Base-by-base conservation (phyloP, 345 rosid species). In the Eutrema heterophyllum region DNA sequence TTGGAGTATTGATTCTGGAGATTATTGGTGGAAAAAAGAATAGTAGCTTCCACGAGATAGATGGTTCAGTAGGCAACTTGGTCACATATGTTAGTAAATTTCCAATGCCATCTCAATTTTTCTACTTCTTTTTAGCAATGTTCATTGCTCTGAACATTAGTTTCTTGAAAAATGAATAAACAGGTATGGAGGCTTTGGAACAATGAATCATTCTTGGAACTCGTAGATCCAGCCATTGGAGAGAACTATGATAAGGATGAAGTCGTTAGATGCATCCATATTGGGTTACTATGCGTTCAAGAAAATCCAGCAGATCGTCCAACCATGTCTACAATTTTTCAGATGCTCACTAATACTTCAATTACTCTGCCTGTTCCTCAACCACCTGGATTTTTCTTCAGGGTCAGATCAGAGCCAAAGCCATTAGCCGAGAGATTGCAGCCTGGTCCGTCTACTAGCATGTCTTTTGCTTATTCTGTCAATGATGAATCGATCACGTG, bases 131-230 rank as follows among this genome's bases (percentile, higher is more conserved):
- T 21, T 46, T 11, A 49, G 18, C 6, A 39, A 6, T 71, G 75
- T 49, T 60, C 48, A 59, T 35, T 9, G 21, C 29, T 58, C 11
- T 26, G 9, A 49, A 16, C 21, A 16, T 7, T 4, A 54, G 18
- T 59, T 48, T 57, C n/a, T 70, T 45, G 46, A 27, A 18, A 9
- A 44, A 58, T 12, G 15, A 56, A 4, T 58, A 14, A 44, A n/a
- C 68, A 73, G 76, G 71, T 35, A 0, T 73, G 71, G 76, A 72
- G 76, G 54, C 52, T 72, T 50, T 71, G 75, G 68, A 62, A 48
- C 24, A 63, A 63, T 11, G 27, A 56, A 33, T 39, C 62, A 62
- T 11, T 32, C 7, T 41, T 52, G 26, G 76, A 72, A 52, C 44
- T 72, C 6, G 44, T 72, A 0, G 69, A 72, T 33, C 45, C 63